Evolutionary conservation across 2,329 filamentous ascomycete genomes (phyloP), one percentile per base, ranked within the genome.

Genomic region (Talaromyces amestolkiae): DNA sequence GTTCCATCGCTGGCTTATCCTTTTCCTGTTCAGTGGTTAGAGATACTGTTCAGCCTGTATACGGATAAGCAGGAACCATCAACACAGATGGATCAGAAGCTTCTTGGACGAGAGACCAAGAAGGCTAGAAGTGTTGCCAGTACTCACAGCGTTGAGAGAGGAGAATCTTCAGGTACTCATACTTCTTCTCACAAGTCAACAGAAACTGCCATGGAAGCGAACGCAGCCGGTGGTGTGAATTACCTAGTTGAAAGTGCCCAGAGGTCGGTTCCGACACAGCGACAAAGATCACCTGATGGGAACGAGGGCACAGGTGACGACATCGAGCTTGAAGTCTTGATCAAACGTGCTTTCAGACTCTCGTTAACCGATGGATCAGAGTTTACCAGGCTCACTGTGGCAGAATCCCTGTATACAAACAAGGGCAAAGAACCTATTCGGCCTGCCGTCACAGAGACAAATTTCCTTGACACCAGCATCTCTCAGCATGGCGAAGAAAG

Each of bases 381-480:
- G 41, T 24, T 24, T 13, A 19, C 35, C 19, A 35, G 37, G 45
- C 24, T 31, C 19, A 43, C n/a, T 5, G 35, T 33, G 15, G n/a
- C 37, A 43, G 45, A 54, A 8, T 39, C 22, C 3, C 33, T 24
- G 35, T 39, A 43, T 8, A 37, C 22, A 19, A 31, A 51, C 35
- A 62, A 62, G 17, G 60, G 47, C 10, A 62, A 62, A 31, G 17
- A 54, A 11, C 60, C 45, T 62, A 22, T 62, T 8, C 60, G 60
- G 19, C 60, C 60, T 10, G 1, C 24, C 2, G 7, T 54, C 5
- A 43, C n/a, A 3, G 60, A 35, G 15, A 54, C 13, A 24, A 54
- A 10, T 11, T 43, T n/a, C 2, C 3, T 54, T 2, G 15, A 6
- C 3, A 17, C 33, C n/a, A 43, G 27, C 5, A 13, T 24, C 10